Base-by-base conservation (phyloP, 305 asterid species). In the Lippia alba region DNA sequence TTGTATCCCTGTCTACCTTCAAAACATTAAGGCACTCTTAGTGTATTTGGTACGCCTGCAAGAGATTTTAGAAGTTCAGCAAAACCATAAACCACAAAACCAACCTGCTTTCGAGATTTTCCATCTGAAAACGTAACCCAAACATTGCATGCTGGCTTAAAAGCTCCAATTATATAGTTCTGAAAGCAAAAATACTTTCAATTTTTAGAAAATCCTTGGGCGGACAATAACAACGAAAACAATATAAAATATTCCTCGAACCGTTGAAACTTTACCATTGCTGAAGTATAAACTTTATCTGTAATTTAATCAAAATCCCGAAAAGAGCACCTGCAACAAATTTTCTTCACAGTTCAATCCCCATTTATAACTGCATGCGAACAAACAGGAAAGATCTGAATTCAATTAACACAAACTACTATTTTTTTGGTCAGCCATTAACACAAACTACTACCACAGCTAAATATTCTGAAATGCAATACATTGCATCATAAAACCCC, bases 161-260 rank as follows among this genome's bases (percentile, higher is more conserved):
- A 90, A 55, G 96, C 97, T 61, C 97, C 97, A 66, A 92, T 79
- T 67, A 92, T 85, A 77, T 74, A 92, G 84, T 92, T 92, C 96
- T 87, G 91, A 48, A 59, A 59, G 55, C 66, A 76, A 56, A 19
- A 71, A 59, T 71, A 24, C 67, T 64, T 34, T 56, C 33, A 41
- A 11, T 30, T 65, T 65, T 34, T 40, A 56, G 18, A 18, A 39
- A 51, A 56, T 20, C 61, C 56, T 6, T 10, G 40, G 36, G 40
- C 20, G 6, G 58, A 30, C 19, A 6, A 0, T 30, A 20, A 61
- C 45, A 16, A 17, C 12, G 36, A 65, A 33, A 60, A 41, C 0
- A 61, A 9, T 24, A 68, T 66, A 11, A 0, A 56, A 4, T 9
- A 55, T 8, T 4, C 39, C 19, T 53, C 4, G 46, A 12, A 57